Base-by-base conservation (phyloP, 164 flowering plant genomes). In the Macadamia tetraphylla region DNA sequence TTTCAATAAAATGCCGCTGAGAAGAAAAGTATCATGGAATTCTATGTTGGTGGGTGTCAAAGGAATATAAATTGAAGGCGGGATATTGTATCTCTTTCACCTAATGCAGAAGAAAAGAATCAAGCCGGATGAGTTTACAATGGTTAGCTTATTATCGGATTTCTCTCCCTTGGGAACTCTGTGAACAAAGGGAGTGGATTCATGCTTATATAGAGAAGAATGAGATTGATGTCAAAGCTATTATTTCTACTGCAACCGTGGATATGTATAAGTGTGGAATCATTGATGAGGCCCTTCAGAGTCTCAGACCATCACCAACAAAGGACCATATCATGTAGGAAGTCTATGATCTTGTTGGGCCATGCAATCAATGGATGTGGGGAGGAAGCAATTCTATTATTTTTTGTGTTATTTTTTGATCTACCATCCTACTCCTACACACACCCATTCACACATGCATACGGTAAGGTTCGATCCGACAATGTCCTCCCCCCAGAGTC, bases 201-300 rank as follows among this genome's bases (percentile, higher is more conserved):
- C 89, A 88, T 80, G 75, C 75, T 18, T 89, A 85, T 51, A 76
- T 85, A 52, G 67, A 46, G 70, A 81, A 66, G 77, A 84, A 82
- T 6, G 60, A 44, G 29, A 71, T 86, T 59, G 78, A 84, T 60
- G 23, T 80, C 65, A 90, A 90, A 70, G 60, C 57, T 5, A 80
- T 88, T 56, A 80, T 86, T 30, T 68, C 71, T 40, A 86, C 94
- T 8, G 86, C 92, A 5, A 74, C 88, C 35, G 78, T 90, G 42
- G 87, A 90, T 74, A 92, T 92, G 97, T 88, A 86, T 81, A 92
- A 87, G 74, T 87, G 94, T 68, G 94, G 98, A 30, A 55, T 76
- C 55, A 61, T 84, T 60, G 81, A 73, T 1, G 78, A 77, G 73
- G 96, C 91, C 53, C 58, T 74, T 32, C 70, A 66, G 52, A 83